Conservation (phyloP, 441 rosid genomes). For the Manihot esculenta region DNA sequence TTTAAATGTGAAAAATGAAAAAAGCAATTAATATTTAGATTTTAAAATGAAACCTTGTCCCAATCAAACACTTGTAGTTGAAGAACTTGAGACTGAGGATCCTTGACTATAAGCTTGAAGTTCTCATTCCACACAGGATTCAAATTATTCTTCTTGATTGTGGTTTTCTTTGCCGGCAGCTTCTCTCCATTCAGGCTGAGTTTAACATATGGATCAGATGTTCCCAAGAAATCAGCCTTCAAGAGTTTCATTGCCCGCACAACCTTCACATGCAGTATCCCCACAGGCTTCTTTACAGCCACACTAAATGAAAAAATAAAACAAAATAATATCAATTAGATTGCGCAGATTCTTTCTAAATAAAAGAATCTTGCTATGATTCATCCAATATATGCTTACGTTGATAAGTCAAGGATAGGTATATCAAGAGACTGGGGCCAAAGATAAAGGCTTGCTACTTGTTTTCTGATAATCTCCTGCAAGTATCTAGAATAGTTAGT, state of each 20-base stretch:
- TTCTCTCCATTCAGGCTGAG: slow-evolving; percentile 72
- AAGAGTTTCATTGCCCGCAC: slow-evolving; percentile 66
- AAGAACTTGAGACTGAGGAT: slow-evolving; percentile 68
- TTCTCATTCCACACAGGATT: slow-evolving; percentile 91
- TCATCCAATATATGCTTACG: slow-evolving; percentile 44
- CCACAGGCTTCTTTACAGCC: slow-evolving; percentile 73
- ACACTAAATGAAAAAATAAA: slow-evolving; percentile 38
- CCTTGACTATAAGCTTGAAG: slow-evolving; percentile 78
- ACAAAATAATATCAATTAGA: no score
- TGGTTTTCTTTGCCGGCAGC: slow-evolving; percentile 70
- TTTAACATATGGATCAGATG: slow-evolving; percentile 88
- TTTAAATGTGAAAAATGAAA: no score
- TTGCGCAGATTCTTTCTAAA: no score
- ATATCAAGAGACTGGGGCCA: slow-evolving; percentile 82
- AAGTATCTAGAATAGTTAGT: slow-evolving; percentile 21
- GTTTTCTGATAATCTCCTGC: slow-evolving; percentile 67
- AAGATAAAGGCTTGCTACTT: slow-evolving; percentile 64
- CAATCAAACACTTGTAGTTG: slow-evolving; percentile 79
- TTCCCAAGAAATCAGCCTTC: slow-evolving; percentile 76
- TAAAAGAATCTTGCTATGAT: background rate
- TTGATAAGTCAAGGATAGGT: slow-evolving; percentile 67
- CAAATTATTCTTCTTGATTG: slow-evolving; percentile 70
- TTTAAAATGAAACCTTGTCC: slow-evolving; percentile 65
- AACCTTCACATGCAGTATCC: slow-evolving; percentile 77
- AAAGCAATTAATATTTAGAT: no score